Evolutionary conservation across 305 asterid species (phyloP).

Genomic region (Solanum hybrid): DNA sequence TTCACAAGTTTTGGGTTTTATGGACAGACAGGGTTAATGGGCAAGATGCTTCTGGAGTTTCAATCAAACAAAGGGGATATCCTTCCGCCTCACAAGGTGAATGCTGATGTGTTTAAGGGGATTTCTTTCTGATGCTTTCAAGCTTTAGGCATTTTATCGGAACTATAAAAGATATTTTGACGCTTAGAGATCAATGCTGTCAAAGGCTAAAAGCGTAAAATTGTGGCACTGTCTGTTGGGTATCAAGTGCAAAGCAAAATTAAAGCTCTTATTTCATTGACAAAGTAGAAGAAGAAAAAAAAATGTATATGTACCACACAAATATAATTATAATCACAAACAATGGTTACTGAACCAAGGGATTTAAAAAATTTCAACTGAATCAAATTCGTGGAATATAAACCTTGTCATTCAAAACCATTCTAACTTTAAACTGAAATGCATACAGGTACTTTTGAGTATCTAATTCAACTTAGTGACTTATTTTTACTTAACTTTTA

Average conservation of each 20-base stretch:
- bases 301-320: neutral
- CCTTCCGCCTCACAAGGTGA: constrained; percentile 93
- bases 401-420: neutral
- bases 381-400: neutral
- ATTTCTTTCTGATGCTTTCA: constrained; percentile 1
- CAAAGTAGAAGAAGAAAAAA: neutral
- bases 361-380: neutral
- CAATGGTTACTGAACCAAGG: neutral
- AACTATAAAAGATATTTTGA: neutral
- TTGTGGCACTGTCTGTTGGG: neutral
- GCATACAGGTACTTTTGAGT: neutral
- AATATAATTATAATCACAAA: neutral
- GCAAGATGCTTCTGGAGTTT: constrained; percentile 78
- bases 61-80: constrained; percentile 91
- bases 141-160: neutral
- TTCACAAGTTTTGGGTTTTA: neutral
- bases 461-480: neutral
- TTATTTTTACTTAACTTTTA: neutral
- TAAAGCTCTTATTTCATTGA: neutral
- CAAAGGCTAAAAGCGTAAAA: neutral
- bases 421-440: neutral
- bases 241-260: neutral
- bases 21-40: constrained; percentile 82
- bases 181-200: neutral
- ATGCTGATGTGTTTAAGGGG: neutral